Evolutionary conservation across 1,139 yeast species (phyloP).

Genomic region (Meyerozyma athensensis): DNA sequence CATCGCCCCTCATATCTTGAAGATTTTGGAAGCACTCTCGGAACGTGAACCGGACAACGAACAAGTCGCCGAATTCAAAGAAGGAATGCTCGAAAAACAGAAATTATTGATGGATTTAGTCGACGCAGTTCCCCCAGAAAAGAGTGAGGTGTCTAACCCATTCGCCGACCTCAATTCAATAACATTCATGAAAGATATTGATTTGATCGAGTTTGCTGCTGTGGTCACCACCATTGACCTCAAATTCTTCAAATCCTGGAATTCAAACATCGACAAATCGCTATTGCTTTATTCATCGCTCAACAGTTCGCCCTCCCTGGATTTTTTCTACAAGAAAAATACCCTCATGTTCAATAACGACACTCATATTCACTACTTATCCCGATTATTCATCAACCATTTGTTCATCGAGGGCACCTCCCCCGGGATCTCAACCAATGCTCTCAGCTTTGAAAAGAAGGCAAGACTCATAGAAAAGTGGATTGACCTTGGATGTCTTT

Average conservation of each 20-base stretch:
- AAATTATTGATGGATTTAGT: slow-evolving; percentile 31
- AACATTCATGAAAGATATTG: slow-evolving; percentile 38
- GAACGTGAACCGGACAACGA: slow-evolving; percentile 9
- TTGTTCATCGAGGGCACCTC: slow-evolving; percentile 45
- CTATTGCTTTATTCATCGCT: slow-evolving; percentile 31
- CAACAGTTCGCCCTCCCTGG: slow-evolving; percentile 14
- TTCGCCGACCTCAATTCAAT: slow-evolving; percentile 29
- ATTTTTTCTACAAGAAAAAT: slow-evolving; percentile 38
- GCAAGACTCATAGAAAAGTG: slow-evolving; percentile 74
- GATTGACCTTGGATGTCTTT: slow-evolving; percentile 77
- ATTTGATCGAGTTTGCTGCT: slow-evolving; percentile 48
- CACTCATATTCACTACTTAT: slow-evolving; percentile 68
- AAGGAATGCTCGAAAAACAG: slow-evolving; percentile 31
- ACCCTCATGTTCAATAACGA: slow-evolving; percentile 62
- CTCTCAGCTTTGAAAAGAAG: slow-evolving; percentile 37
- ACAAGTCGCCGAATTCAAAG: slow-evolving; percentile 21
- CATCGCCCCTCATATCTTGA: slow-evolving; percentile 36
- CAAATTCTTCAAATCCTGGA: slow-evolving; percentile 61
- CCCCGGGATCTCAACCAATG: slow-evolving; percentile 1
- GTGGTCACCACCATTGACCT: slow-evolving; percentile 55
- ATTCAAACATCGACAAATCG: slow-evolving; percentile 56
- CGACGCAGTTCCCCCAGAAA: slow-evolving; percentile 11
- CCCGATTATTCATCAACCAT: slow-evolving; percentile 68
- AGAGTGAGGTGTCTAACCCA: slow-evolving; percentile 20
- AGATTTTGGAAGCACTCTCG: slow-evolving; percentile 27